These are phyloP conservation scores for Acer saccharum DNA, from an alignment of 345 rosid genomes.

Conservation along the genomic window DNA sequence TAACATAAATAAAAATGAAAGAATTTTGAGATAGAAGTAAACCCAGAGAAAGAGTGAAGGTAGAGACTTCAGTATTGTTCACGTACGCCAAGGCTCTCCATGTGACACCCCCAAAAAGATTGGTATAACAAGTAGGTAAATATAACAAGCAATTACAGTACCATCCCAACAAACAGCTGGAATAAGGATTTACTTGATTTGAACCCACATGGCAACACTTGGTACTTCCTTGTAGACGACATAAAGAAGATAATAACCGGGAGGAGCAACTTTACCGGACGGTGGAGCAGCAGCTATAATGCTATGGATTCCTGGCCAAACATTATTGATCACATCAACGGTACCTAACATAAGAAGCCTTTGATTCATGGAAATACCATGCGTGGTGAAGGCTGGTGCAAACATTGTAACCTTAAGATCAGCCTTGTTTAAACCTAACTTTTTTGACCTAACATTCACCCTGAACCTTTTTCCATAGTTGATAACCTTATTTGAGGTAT, in stretches of 20 bases:
- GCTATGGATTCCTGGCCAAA: not conserved
- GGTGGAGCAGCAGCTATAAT: slow-evolving; percentile 44
- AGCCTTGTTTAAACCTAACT: not conserved
- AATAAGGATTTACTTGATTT: slow-evolving; percentile 32
- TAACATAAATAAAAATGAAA: too few species aligned
- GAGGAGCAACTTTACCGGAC: slow-evolving; percentile 50
- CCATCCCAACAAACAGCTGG: not conserved
- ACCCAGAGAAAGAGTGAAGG: too few species aligned
- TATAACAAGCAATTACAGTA: too few species aligned
- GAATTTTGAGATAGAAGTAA: too few species aligned
- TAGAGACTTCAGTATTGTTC: too few species aligned
- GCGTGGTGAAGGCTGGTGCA: slow-evolving; percentile 73
- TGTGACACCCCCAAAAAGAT: not conserved
- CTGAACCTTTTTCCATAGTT: slow-evolving; percentile 28
- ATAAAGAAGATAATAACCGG: slow-evolving; percentile 55
- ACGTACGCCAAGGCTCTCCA: not conserved
- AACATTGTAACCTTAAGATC: slow-evolving; percentile 46
- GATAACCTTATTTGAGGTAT: slow-evolving; percentile 10
- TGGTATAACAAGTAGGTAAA: not conserved
- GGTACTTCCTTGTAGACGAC: slow-evolving; percentile 50
- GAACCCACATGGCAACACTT: slow-evolving; percentile 55
- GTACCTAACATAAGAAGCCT: slow-evolving; percentile 45
- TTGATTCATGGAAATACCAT: slow-evolving; percentile 74
- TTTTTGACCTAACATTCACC: slow-evolving; percentile 25
- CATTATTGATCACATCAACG: slow-evolving; percentile 11